phyloP scores from a whole-genome alignment of 441 rosid species.

The Raphanus hybrid region DNA sequence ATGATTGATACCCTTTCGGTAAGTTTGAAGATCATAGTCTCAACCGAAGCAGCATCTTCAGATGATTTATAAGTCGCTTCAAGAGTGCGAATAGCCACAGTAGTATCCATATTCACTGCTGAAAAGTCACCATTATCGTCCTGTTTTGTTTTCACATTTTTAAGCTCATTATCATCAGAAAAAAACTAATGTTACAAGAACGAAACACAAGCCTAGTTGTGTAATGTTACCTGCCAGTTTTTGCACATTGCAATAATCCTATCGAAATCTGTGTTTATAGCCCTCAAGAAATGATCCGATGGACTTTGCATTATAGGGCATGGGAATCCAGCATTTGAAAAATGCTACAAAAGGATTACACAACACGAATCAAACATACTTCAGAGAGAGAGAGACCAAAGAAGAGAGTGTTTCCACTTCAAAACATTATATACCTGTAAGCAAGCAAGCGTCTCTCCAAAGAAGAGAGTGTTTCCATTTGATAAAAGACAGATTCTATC shows the following conservation, averaged over 20 bases:
- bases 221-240: constrained; percentile 85
- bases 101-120: constrained; percentile 98
- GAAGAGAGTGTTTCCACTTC: too few species aligned
- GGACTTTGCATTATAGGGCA: constrained; percentile 99
- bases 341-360: constrained; percentile 66
- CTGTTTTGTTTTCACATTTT: constrained; percentile 43
- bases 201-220: not conserved
- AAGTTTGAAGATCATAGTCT: constrained; percentile 77
- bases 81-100: constrained; percentile 96
- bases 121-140: constrained; percentile 98
- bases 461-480: constrained; percentile 95
- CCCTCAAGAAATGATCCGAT: constrained; percentile 97
- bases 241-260: constrained; percentile 99
- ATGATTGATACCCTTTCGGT: constrained; percentile 70
- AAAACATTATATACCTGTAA: constrained; percentile 61
- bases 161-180: constrained; percentile 11
- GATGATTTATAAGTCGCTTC: constrained; percentile 98
- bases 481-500: constrained; percentile 97
- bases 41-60: constrained; percentile 91
- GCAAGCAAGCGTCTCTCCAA: constrained; percentile 98
- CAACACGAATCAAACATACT: constrained; percentile 35
- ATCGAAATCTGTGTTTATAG: constrained; percentile 98
- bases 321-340: constrained; percentile 99
- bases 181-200: constrained; percentile 7
- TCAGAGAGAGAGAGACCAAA: constrained; percentile 8